Base-by-base conservation (phyloP, 176 grass and related monocot species). In the Cymbopogon citratus region DNA sequence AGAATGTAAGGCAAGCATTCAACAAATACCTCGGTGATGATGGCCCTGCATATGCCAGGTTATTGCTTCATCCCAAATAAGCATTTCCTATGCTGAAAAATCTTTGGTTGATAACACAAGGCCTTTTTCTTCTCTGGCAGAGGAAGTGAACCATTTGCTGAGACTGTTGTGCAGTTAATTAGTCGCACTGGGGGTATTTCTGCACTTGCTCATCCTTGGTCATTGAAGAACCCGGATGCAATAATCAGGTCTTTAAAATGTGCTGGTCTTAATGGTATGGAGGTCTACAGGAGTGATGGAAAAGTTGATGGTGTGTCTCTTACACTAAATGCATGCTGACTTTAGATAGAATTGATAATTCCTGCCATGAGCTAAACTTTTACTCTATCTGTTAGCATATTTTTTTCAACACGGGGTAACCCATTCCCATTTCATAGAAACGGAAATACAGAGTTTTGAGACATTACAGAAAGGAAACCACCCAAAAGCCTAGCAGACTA, bases 211-310 rank as follows among this genome's bases (percentile, higher is more conserved):
- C 97, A 99, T 68, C 93, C 97, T 41, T 99, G 97, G 97, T 56
- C 85, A 61, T 71, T 99, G 76, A 99, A 99, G 85, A 91, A 96
- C 51, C 97, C 87, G 8, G 49, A 79, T 79, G 48, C 73, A 36
- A 41, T 96, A 71, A 93, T 91, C 69, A 93, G 89, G 76, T 76
- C 89, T 28, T 89, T 99, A 65, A 91, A 94, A 83, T 23, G 78
- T 73, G 80, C 73, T 49, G 97, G 97, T 70, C 97, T 99, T 88
- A 75, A 96, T 91, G 90, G 83, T 82, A 74, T 99, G 79, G 97
- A 99, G 85, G 89, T 99, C 74, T 99, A 96, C 71, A 93, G 91
- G 86, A 95, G 91, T 80, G 97, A 99, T 71, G 97, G 93, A 59
- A 92, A 99, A 59, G 87, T 91, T 84, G 77, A 91, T 67, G 93